Percentiles rank a stretch among this genome's conserved stretches.
Conservation (phyloP, 2,329 filamentous ascomycete genomes). For the Alternaria gaisen region DNA sequence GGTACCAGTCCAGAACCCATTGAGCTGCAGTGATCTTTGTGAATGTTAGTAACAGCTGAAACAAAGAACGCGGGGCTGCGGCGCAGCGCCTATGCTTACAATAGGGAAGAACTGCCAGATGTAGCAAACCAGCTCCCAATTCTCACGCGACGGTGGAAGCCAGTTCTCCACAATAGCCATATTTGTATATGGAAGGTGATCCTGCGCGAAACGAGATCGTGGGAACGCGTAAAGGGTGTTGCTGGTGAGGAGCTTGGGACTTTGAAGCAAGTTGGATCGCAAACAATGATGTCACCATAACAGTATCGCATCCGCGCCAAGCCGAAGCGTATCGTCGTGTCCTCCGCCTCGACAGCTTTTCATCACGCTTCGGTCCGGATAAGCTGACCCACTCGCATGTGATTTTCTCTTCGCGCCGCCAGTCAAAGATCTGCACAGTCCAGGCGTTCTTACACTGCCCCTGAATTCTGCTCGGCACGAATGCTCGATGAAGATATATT, state of each 20-base stretch:
- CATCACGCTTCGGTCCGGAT: constrained; percentile 3
- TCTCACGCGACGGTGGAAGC: constrained; percentile 60
- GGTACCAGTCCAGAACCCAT: constrained; percentile 80
- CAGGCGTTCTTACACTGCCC: no score
- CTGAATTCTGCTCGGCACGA: no score
- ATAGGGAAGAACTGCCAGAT: constrained; percentile 62
- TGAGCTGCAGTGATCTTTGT: constrained; percentile 74
- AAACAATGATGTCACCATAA: constrained; percentile 27
- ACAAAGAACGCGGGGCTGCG: not conserved
- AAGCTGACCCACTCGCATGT: not conserved
- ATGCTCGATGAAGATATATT: fast-evolving
- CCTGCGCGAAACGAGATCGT: not conserved
- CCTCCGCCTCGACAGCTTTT: not conserved
- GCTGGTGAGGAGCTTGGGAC: not conserved
- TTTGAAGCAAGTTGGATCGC: not conserved
- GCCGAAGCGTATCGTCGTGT: constrained; percentile 14
- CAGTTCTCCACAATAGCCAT: constrained; percentile 57
- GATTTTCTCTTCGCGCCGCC: not conserved
- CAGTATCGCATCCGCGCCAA: constrained; percentile 19
- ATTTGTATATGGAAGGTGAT: not conserved
- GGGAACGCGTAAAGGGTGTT: not conserved
- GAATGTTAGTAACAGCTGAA: not conserved
- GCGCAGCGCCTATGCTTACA: constrained; percentile 43
- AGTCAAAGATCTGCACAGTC: not conserved
- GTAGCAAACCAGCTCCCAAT: constrained; percentile 58